Conservation (phyloP, 306 rosid genomes). For the Parietaria judaica region DNA sequence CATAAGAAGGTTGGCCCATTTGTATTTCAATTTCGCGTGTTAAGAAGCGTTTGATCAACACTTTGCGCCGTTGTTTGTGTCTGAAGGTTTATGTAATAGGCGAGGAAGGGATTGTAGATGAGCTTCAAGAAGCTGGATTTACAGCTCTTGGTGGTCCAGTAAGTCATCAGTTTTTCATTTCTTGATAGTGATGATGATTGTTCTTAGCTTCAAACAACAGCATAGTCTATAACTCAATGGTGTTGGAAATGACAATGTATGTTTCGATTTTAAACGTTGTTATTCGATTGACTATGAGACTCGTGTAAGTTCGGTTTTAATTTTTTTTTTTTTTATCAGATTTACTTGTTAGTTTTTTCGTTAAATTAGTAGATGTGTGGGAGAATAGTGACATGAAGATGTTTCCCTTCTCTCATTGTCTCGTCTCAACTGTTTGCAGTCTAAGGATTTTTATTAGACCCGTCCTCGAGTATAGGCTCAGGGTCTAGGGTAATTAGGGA, state of each 20-base stretch:
- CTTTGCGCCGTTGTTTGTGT: slow-evolving; percentile 2
- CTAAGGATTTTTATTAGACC: too few species aligned
- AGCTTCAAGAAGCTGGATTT: slow-evolving; percentile 76
- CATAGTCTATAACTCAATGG: not conserved
- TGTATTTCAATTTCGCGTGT: not conserved
- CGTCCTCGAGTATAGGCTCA: too few species aligned
- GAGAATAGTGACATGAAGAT: not conserved
- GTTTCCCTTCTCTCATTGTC: slow-evolving; percentile 1
- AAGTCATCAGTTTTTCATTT: slow-evolving; percentile 19
- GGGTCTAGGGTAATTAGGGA: too few species aligned
- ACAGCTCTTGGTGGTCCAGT: slow-evolving; percentile 94
- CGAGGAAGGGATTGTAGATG: slow-evolving; percentile 80
- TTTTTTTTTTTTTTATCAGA: not conserved
- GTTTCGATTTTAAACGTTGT: not conserved
- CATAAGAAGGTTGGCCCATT: slow-evolving; percentile 59
- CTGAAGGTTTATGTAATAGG: slow-evolving; percentile 85
- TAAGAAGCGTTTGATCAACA: too few species aligned
- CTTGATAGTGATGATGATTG: not conserved
- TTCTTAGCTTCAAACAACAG: not conserved
- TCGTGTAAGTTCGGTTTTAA: not conserved
- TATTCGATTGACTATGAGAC: not conserved
- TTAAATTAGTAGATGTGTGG: not conserved
- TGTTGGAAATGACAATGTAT: not conserved
- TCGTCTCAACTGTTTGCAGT: not conserved
- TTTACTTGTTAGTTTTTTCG: not conserved